Evolutionary conservation across 257 asterid genomes (phyloP), one percentile per base, ranked within the genome.

Genomic region (Scutellaria baicalensis): DNA sequence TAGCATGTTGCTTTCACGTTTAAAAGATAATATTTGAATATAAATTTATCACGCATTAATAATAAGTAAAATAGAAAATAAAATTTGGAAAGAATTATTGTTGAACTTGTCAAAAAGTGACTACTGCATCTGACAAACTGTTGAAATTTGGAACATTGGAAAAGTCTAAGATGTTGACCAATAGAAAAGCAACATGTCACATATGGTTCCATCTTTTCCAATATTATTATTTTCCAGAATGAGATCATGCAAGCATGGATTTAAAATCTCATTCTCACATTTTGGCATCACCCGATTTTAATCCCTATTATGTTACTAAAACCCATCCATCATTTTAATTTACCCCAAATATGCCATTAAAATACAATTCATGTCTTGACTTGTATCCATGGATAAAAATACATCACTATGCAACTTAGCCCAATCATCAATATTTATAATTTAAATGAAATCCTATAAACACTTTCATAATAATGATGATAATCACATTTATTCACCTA

Each of bases 41-140:
- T 9, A 16, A 69, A 39, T 3, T 45, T 31, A 11, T 20, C 27
- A 10, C 11, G 18, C 0, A 44, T 31, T 43, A 10, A 31, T 40
- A 69, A 52, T 31, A 51, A 44, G 43, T 27, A 17, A 10, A 43
- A 42, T 35, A 9, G 0, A 3, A 47, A 3, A 14, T 11, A 1
- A 27, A 5, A 12, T 55, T 6, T 23, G 5, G 61, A 36, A 36
- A 36, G 33, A 59, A 59, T n/a, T n/a, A n/a, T n/a, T 38, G 49
- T 59, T 59, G 49, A 44, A 66, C 39, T 50, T 21, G 78, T 74
- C 74, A 74, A 74, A 14, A 67, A 75, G 27, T 55, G 76, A 73
- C 57, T 10, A 14, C 33, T 71, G 36, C 23, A 61, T 18, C 54
- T 50, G 66, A 62, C 62, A 61, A 8, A 68, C 10, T 27, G 20